These are phyloP conservation scores for Lipomyces kockii DNA, from an alignment of 805 yeast species.

Conservation along the genomic window DNA sequence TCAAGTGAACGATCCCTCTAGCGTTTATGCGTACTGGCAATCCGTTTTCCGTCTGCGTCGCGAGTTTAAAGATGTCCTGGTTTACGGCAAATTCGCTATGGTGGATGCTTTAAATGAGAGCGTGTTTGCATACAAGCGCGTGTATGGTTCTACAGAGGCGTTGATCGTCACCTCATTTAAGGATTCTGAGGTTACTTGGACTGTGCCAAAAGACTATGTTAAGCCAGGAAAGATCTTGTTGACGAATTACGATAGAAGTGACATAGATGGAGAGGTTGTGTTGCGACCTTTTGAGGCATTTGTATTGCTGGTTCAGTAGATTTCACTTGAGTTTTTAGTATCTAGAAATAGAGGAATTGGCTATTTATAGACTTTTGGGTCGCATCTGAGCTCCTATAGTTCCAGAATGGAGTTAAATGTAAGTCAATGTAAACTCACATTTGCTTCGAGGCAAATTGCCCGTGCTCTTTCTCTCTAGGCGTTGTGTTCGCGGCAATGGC, in stretches of 20 bases:
- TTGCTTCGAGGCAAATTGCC: too few relatives aligned
- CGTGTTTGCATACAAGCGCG: constrained; percentile 15
- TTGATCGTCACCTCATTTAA: constrained; percentile 12
- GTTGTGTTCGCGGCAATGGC: too few relatives aligned
- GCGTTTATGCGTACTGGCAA: constrained; percentile 55
- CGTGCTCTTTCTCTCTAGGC: too few relatives aligned
- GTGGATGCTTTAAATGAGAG: constrained; percentile 44
- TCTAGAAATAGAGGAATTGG: too few relatives aligned
- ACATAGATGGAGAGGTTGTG: too few relatives aligned
- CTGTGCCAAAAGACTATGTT: constrained; percentile 8
- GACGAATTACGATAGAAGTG: constrained; percentile 10
- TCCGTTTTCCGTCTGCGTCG: constrained; percentile 53
- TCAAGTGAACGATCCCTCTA: constrained; percentile 53
- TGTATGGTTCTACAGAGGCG: constrained; percentile 2
- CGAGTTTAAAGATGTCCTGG: constrained; percentile 50
- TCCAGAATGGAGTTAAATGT: too few relatives aligned
- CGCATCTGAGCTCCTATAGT: too few relatives aligned
- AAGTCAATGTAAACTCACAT: too few relatives aligned
- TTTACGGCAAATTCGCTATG: constrained; percentile 51
- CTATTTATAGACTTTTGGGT: too few relatives aligned
- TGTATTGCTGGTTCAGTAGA: too few relatives aligned
- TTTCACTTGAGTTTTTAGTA: too few relatives aligned
- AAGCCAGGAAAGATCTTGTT: constrained; percentile 9
- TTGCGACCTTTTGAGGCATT: too few relatives aligned
- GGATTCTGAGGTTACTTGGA: constrained; percentile 10